A percentile compares a stretch with the other conserved stretches of the same genome.
These are phyloP conservation scores for Curvularia hawaiiensis DNA, from an alignment of 2,329 filamentous ascomycete genomes.

Conservation along the genomic window DNA sequence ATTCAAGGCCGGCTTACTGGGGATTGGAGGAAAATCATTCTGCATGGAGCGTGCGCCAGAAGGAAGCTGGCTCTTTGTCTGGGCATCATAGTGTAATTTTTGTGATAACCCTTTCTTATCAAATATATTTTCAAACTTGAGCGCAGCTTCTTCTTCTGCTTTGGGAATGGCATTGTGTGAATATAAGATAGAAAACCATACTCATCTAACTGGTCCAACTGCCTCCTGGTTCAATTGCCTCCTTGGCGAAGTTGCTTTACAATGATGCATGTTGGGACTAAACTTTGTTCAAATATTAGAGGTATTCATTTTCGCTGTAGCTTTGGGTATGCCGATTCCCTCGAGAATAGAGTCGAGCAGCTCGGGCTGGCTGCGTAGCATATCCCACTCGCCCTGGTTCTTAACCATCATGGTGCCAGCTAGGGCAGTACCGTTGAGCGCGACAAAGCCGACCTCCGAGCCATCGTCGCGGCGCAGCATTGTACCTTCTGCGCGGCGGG, in stretches of 20 bases:
- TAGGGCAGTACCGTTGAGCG: slow-evolving; percentile 62
- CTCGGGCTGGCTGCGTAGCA: slow-evolving; percentile 49
- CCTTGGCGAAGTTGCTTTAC: not conserved
- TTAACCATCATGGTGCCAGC: slow-evolving; percentile 66
- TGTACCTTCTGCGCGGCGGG: slow-evolving; percentile 54
- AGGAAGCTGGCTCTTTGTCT: slow-evolving; percentile 1
- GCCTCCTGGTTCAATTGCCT: not conserved
- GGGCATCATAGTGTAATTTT: slow-evolving; percentile 20
- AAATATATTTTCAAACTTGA: not conserved
- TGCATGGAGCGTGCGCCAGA: slow-evolving; percentile 28
- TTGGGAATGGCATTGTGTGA: not conserved
- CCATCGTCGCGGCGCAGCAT: slow-evolving; percentile 48
- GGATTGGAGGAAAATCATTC: slow-evolving; percentile 13
- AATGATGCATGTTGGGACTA: not conserved
- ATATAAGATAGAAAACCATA: not conserved
- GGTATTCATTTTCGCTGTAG: slow-evolving; percentile 1
- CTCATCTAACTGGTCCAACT: not conserved
- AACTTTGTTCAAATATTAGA: slow-evolving; percentile 5
- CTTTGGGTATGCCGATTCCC: slow-evolving; percentile 41
- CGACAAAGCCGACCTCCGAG: slow-evolving; percentile 50
- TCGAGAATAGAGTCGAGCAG: slow-evolving; percentile 53
- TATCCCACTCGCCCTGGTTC: slow-evolving; percentile 58
- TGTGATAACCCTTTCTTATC: slow-evolving; percentile 23
- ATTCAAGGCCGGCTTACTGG: not conserved
- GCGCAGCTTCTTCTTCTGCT: not conserved